phyloP scores from a whole-genome alignment of 208 protist genomes.

The Naegleria fowleri region DNA sequence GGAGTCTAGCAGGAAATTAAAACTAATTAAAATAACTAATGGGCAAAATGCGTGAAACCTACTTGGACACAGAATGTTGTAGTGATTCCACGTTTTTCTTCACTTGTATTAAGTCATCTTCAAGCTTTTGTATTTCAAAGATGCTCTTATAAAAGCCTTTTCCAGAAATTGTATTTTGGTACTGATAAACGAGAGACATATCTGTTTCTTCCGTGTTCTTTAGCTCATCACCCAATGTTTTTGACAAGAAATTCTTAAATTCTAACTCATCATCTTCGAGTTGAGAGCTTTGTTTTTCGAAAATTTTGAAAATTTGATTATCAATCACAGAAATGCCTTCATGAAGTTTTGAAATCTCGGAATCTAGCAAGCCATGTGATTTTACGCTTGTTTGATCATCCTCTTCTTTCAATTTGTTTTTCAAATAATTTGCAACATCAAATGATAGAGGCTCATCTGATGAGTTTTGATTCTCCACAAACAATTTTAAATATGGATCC shows the following conservation, averaged over 20 bases:
- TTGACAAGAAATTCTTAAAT: background rate
- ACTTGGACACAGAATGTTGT: background rate
- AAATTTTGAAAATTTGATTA: background rate
- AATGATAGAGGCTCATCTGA: background rate
- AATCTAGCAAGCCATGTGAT: background rate
- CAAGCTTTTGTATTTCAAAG: background rate
- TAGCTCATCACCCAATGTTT: background rate
- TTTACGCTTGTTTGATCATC: background rate
- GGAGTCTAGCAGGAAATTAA: background rate
- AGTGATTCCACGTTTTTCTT: background rate
- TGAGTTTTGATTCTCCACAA: background rate
- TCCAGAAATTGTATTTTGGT: background rate
- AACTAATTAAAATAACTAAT: background rate
- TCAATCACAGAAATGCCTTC: background rate
- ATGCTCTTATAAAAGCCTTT: background rate
- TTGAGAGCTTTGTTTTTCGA: background rate
- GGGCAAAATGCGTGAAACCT: background rate
- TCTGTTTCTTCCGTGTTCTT: background rate
- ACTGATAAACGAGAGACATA: background rate
- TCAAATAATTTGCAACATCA: background rate
- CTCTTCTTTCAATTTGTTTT: background rate
- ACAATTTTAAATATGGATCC: background rate
- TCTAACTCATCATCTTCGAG: background rate
- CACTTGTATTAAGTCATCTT: background rate
- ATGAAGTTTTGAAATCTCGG: background rate